Evolutionary conservation across 2,329 filamentous ascomycete genomes (phyloP), one percentile per base, ranked within the genome.

Genomic region (Alternaria consortialis): DNA sequence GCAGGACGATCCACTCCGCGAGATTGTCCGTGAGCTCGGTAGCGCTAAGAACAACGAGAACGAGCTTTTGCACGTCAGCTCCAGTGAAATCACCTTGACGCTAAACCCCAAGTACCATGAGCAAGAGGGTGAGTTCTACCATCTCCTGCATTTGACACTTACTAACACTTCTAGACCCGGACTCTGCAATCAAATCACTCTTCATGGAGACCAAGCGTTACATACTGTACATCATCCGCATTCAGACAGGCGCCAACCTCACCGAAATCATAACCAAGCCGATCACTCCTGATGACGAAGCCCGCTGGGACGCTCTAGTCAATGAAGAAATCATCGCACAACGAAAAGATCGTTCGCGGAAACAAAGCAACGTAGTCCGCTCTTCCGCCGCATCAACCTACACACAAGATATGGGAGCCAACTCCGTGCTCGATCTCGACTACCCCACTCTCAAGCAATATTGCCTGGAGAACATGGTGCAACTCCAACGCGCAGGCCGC

Each of bases 121-220:
- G 71, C 84, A 93, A 63, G 92, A 97, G 72, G 86, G 86, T 86
- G 80, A 75, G 80, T 59, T 56, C 23, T 29, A n/a, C 15, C 3
- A 9, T 1, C 5, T 37, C 15, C 31, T n/a, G 11, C 4, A 25
- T 25, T 23, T 29, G 12, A 40, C 27, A 25, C 46, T 43, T 27
- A 23, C 76, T 80, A 67, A 80, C 60, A 39, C 34, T 29, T 29
- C 13, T 71, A 86, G 95, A 99, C 75, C 94, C 95, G 4, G 94
- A 98, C 74, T 93, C 94, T 4, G 91, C 95, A 62, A 85, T 95
- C 65, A 97, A 98, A 80, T 86, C 93, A 1, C 85, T 99, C 3
- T 97, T 97, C 78, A 98, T 97, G 89, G 95, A 98, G 81, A 98
- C 95, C 3, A 99, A 99, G 82, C 90, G 95, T 71, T 97, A 95